Evolutionary conservation across 129 eudicot species (phyloP).

Genomic region (Sambucus nigra): DNA sequence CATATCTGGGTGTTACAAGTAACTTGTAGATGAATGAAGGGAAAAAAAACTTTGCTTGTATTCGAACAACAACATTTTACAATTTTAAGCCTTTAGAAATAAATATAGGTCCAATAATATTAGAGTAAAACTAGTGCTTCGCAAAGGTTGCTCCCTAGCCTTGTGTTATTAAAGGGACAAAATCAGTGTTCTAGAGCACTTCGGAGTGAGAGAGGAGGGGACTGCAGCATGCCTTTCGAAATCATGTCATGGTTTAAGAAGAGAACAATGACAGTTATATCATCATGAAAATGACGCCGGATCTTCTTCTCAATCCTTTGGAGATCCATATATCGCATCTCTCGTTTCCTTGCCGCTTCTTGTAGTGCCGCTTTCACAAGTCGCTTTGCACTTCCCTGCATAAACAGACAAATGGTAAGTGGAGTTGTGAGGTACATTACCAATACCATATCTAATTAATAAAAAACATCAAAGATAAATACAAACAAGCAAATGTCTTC

Average conservation of each 20-base stretch:
- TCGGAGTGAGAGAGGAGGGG: slow-evolving; percentile 38
- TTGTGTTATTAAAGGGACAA: too few relatives aligned
- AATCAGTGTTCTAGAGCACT: slow-evolving; percentile 46
- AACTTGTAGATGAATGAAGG: too few relatives aligned
- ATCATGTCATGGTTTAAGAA: slow-evolving; percentile 52
- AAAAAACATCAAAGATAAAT: too few relatives aligned
- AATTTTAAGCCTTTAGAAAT: too few relatives aligned
- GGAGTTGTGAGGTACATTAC: neutral
- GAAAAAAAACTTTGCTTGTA: too few relatives aligned
- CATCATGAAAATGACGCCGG: slow-evolving; percentile 65
- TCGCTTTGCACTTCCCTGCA: slow-evolving; percentile 63
- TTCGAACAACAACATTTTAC: too few relatives aligned
- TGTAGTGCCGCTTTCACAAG: slow-evolving; percentile 62
- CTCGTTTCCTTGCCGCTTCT: slow-evolving; percentile 61
- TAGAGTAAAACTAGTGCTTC: too few relatives aligned
- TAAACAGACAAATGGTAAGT: neutral
- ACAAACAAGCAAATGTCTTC: too few relatives aligned
- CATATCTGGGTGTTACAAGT: too few relatives aligned
- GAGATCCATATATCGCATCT: slow-evolving; percentile 62
- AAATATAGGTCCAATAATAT: too few relatives aligned
- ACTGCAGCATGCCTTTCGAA: slow-evolving; percentile 26
- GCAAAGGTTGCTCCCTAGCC: too few relatives aligned
- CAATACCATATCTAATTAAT: too few relatives aligned
- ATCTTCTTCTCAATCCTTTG: slow-evolving; percentile 51
- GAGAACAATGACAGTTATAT: slow-evolving; percentile 57